These are phyloP conservation scores for Mycosphaerella sp. DNA, from an alignment of 2,329 filamentous ascomycete genomes.

Conservation along the genomic window DNA sequence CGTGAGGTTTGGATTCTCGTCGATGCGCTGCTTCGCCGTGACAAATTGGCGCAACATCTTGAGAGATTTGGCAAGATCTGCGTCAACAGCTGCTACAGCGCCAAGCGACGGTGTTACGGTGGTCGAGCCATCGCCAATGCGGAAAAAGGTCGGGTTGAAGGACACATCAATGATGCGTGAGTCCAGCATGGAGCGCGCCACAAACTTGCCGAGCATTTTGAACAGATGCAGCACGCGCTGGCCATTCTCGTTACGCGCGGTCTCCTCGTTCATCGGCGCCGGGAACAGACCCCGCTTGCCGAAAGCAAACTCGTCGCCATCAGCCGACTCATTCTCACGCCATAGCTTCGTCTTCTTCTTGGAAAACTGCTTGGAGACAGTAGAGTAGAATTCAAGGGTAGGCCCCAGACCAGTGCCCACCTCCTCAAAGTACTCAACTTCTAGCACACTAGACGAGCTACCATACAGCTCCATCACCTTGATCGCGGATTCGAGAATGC, in stretches of 20 bases:
- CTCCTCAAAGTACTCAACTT: conserved; percentile 98
- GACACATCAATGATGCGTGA: conserved; percentile 96
- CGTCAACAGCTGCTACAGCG: conserved; percentile 82
- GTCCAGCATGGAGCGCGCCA: conserved; percentile 96
- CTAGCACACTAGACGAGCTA: conserved; percentile 88
- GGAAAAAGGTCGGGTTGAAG: conserved; percentile 97
- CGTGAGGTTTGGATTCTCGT: conserved; percentile 61
- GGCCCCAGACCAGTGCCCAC: conserved; percentile 93
- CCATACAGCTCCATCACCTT: conserved; percentile 99
- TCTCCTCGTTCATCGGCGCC: conserved; percentile 76
- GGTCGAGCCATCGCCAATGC: conserved; percentile 66
- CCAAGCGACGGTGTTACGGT: conserved; percentile 76
- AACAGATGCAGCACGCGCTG: conserved; percentile 83
- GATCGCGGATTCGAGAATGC: conserved; percentile 90
- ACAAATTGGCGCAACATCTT: conserved; percentile 83
- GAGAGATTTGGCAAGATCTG: conserved; percentile 76
- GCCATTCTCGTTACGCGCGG: conserved; percentile 68
- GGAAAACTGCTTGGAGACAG: conserved; percentile 92
- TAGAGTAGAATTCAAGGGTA: conserved; percentile 96
- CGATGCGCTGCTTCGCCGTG: conserved; percentile 72
- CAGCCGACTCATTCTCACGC: conserved; percentile 77
- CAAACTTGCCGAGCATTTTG: conserved; percentile 92
- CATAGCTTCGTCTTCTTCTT: conserved; percentile 97
- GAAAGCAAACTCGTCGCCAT: conserved; percentile 74
- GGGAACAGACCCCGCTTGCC: conserved; percentile 83